Evolutionary conservation across 441 rosid species (phyloP).

Genomic region (Lepidium campestre): DNA sequence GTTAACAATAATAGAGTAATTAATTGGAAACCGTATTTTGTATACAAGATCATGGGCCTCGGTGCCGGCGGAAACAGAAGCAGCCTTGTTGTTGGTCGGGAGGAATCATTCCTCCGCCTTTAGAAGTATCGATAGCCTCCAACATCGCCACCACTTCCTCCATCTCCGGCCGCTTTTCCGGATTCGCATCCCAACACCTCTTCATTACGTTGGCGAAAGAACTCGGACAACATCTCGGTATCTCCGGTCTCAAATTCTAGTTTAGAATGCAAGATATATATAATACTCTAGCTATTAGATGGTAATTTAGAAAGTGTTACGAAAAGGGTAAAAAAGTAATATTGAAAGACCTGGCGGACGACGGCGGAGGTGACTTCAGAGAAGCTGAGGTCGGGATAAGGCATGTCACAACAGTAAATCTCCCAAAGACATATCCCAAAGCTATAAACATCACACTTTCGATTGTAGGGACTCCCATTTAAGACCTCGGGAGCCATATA

Average conservation of each 20-base stretch:
- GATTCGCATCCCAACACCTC: conserved; percentile 77
- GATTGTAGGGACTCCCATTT: conserved; percentile 60
- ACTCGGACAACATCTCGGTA: conserved; percentile 73
- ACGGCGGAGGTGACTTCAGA: conserved; percentile 76
- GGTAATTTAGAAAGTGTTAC: not conserved
- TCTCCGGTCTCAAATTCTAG: conserved; percentile 69
- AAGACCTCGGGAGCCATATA: conserved; percentile 88
- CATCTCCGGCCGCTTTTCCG: conserved; percentile 71
- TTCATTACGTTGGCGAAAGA: conserved; percentile 65
- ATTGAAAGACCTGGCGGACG: conserved; percentile 55
- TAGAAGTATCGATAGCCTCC: conserved; percentile 68
- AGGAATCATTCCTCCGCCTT: conserved; percentile 77
- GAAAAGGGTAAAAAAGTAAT: not conserved
- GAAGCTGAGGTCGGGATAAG: conserved; percentile 78
- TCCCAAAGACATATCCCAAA: conserved; percentile 79
- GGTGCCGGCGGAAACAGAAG: conserved; percentile 49
- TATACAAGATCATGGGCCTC: conserved; percentile 46
- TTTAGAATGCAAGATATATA: too few species aligned
- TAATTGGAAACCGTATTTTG: not conserved
- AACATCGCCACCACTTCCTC: conserved; percentile 58
- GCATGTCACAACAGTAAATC: conserved; percentile 83
- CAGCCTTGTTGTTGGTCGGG: conserved; percentile 58
- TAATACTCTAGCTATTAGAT: too few species aligned
- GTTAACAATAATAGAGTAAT: not conserved
- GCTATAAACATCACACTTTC: conserved; percentile 75